Evolutionary conservation across 2,329 filamentous ascomycete species (phyloP), one percentile per base, ranked within the genome.

Genomic region (Colletotrichum melonis): DNA sequence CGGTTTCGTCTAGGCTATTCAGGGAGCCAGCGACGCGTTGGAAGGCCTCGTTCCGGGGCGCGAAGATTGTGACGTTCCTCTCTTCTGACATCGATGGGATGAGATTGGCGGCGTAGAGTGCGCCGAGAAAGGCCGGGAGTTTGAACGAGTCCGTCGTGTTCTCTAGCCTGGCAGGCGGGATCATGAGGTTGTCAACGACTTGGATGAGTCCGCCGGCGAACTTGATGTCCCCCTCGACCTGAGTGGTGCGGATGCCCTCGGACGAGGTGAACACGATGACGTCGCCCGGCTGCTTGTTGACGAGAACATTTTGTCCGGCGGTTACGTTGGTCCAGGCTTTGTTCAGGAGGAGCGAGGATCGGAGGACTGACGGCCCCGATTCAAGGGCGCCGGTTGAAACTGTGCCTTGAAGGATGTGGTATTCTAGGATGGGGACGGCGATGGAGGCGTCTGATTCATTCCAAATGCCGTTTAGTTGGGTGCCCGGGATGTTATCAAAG

Each of bases 361-460:
- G 79, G 67, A 87, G 85, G 24, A 79, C 79, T 1, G 83, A 80
- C 3, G 80, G 80, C 1, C 84, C 84, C 0, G 78, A 72, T 2
- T 79, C 72, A 46, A 88, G 81, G 22, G 78, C 79, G 8, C 77
- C 80, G 6, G 83, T 82, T 5, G 80, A 77, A 14, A 91, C 84
- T 16, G 85, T 86, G 62, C 86, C 87, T 63, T 87, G 83, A 30
- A 92, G 82, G 63, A 92, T 86, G 81, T 93, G 91, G 80, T 93
- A 93, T 63, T 87, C 82, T 5, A 93, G 85, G 38, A 92, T 85
- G 42, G 81, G 80, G n/a, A 85, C 80, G 4, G 85, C 82, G 9
- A 89, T 82, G 52, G 82, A 81, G 63, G 81, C 78, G 76, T 88
- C 80, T 5, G 88, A 82, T 9, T 83, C 78, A 9, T 84, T 80